Evolutionary conservation across 2,329 filamentous ascomycete genomes (phyloP).

Genomic region (Helotiales sp.): DNA sequence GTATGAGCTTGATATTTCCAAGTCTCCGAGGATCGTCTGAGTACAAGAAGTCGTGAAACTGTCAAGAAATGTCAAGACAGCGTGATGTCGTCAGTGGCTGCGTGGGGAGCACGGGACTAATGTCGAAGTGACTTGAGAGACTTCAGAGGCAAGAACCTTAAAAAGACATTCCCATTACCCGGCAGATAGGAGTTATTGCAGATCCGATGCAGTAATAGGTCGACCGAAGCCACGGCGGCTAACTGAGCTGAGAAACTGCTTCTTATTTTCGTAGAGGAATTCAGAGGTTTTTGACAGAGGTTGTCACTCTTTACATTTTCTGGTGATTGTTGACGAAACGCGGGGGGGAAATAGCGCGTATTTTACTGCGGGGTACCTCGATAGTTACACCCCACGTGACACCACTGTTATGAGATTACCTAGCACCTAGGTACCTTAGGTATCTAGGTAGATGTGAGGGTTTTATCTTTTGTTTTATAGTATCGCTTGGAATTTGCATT

Average conservation of each 20-base stretch:
- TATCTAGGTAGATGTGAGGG: no score
- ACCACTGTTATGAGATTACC: neutral
- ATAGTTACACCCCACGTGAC: neutral
- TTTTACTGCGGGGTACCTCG: neutral
- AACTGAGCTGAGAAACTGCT: neutral
- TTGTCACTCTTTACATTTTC: neutral
- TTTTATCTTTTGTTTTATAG: no score
- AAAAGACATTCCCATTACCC: neutral
- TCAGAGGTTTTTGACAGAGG: neutral
- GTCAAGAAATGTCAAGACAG: neutral
- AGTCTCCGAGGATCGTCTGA: neutral
- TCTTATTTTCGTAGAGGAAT: neutral
- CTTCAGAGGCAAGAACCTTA: neutral
- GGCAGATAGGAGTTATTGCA: neutral
- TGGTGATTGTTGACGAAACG: neutral
- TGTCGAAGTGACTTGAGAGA: neutral
- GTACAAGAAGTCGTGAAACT: neutral
- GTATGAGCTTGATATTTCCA: neutral
- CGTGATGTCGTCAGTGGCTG: constrained; percentile 14
- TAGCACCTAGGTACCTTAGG: neutral
- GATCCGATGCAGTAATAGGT: neutral
- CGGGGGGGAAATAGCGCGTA: neutral
- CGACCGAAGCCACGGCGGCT: neutral
- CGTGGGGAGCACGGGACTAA: neutral
- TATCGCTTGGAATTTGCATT: no score